Conservation (phyloP, 257 asterid species). For the Lycium ferocissimum region DNA sequence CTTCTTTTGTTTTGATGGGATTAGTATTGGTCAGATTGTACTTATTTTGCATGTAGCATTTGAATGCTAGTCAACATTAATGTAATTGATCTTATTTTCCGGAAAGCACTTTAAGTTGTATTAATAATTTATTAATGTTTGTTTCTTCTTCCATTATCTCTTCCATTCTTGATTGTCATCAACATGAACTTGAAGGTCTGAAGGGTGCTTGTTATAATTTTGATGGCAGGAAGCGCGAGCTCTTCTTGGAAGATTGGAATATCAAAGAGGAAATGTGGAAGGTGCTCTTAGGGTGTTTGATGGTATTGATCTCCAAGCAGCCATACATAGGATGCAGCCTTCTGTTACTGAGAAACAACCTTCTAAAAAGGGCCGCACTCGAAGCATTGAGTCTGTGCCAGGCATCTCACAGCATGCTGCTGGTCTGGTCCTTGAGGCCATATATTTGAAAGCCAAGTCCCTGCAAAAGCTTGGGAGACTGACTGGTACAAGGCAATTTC, state of each 20-base stretch:
- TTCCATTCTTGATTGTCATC: constrained; percentile 24
- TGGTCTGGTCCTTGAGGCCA: constrained; percentile 90
- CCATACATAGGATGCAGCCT: constrained; percentile 83
- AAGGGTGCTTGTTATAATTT: constrained; percentile 42
- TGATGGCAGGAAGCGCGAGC: constrained; percentile 95
- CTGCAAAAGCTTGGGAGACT: constrained; percentile 92
- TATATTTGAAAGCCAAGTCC: constrained; percentile 92
- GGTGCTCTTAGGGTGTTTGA: constrained; percentile 96
- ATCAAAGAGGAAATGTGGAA: constrained; percentile 97
- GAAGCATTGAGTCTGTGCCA: constrained; percentile 56
- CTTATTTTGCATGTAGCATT: constrained; percentile 4
- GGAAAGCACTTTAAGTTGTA: constrained; percentile 5
- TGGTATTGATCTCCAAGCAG: constrained; percentile 96
- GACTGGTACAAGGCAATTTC: constrained; percentile 58
- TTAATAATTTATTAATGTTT: constrained; percentile 1
- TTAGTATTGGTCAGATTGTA: background rate
- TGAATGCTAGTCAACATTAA: background rate
- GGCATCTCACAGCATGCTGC: constrained; percentile 84
- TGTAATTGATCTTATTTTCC: background rate
- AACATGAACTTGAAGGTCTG: constrained; percentile 43
- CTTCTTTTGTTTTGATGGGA: constrained; percentile 19
- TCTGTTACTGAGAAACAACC: constrained; percentile 64
- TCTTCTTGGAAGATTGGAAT: constrained; percentile 96
- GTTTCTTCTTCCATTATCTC: constrained; percentile 28
- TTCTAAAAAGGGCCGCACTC: constrained; percentile 77